Evolutionary conservation across 2,329 filamentous ascomycete species (phyloP), one percentile per base, ranked within the genome.

Genomic region (Pseudogymnoascus sp.): DNA sequence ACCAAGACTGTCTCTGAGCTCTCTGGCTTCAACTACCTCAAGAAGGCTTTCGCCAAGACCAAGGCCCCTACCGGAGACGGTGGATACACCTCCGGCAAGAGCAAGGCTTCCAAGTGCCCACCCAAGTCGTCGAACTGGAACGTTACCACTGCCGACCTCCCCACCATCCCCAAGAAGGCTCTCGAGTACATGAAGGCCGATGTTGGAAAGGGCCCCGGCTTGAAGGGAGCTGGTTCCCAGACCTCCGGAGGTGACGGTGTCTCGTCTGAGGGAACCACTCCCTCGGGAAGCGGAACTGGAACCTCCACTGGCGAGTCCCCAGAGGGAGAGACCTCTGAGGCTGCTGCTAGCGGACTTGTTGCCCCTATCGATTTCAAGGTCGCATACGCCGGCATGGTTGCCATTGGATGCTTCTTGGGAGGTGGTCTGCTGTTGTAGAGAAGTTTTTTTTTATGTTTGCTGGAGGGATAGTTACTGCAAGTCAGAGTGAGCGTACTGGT

Each of bases 1-100:
- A 97, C 89, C 77, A 81, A 81, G 47, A 18, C 47, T 12, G 47
- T 54, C 47, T 20, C 47, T 20, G 47, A 54, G 47, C 47, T 54
- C 28, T 20, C n/a, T 12, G 47, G 47, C n/a, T 54, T 54, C 47
- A 20, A 54, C 28, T 54, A 54, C 47, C 47, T 54, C n/a, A 54
- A 33, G 47, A 54, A 54, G 28, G 28, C 28, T 4, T 54, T 54
- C 9, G 9, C 47, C 47, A 8, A 16, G 28, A 54, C 47, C 47
- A 33, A 11, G 6, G 6, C 47, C 11, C 28, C 28, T n/a, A 33
- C 4, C 28, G 47, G 47, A 20, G 47, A 54, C 16, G 47, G 47
- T 35, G 47, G 47, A 54, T 54, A 54, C n/a, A 6, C 9, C 5
- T 18, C 47, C 28, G 8, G 25, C 6, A 50, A 28, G n/a, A 6